Evolutionary conservation across 1,284 basidiomycete genomes (phyloP).

Genomic region (Ceratobasidium sp.): DNA sequence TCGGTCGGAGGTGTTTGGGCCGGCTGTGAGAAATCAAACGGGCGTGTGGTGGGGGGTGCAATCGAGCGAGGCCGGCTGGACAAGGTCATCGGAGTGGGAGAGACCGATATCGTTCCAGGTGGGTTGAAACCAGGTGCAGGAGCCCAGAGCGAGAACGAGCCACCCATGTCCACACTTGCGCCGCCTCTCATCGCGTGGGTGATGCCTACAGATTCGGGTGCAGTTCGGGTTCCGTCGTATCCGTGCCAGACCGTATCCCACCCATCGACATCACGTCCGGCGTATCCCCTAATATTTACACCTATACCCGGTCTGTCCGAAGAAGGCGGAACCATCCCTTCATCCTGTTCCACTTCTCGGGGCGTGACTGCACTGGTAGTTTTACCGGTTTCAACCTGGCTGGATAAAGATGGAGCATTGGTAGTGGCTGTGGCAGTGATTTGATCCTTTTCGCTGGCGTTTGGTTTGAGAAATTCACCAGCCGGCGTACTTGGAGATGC

Average conservation of each 20-base stretch:
- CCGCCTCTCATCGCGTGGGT: not conserved
- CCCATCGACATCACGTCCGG: constrained; percentile 24
- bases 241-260: constrained; percentile 29
- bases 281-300: constrained; percentile 17
- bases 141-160: constrained; percentile 27
- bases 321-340: constrained; percentile 34
- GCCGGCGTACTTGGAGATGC: constrained; percentile 24
- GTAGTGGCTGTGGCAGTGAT: not conserved
- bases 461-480: not conserved
- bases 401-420: not conserved
- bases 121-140: not conserved
- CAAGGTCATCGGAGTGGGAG: not conserved
- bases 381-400: not conserved
- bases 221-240: not conserved
- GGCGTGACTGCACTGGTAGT: not conserved
- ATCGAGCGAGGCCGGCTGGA: constrained; percentile 22
- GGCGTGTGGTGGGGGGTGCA: constrained; percentile 26
- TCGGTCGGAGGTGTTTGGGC: not conserved
- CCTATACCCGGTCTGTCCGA: constrained; percentile 25
- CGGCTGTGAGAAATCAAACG: constrained; percentile 36
- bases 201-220: constrained; percentile 18
- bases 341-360: constrained; percentile 15
- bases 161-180: not conserved
- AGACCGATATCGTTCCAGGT: not conserved
- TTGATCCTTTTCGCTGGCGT: not conserved